These are phyloP conservation scores for Adansonia madagascariensis DNA, from an alignment of 441 rosid species.

Conservation along the genomic window DNA sequence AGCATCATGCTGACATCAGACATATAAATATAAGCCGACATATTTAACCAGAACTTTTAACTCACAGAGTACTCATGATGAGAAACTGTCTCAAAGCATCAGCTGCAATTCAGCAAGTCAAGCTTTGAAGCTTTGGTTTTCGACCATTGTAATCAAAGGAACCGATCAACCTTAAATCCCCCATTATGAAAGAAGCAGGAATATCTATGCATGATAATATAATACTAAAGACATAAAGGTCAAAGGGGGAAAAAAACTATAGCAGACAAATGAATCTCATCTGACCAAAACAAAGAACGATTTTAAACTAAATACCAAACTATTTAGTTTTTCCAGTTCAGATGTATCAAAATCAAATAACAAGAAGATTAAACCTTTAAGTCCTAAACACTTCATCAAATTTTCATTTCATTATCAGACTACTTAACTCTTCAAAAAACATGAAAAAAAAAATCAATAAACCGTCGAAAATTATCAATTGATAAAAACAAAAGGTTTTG, in stretches of 20 bases:
- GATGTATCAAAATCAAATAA: constrained; percentile 5
- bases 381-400: background rate
- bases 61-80: background rate
- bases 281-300: background rate
- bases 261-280: constrained; percentile 1
- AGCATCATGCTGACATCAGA: background rate
- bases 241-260: background rate
- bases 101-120: background rate
- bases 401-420: constrained; percentile 12
- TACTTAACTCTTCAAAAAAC: background rate
- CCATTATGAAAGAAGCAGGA: background rate
- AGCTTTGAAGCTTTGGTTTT: background rate
- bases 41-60: background rate
- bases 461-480: background rate
- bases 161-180: background rate
- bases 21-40: background rate
- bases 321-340: background rate
- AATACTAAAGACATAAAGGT: constrained; percentile 6
- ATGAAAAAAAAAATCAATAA: background rate
- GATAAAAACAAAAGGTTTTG: background rate
- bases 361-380: background rate
- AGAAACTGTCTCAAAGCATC: background rate
- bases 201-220: background rate
- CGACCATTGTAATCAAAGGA: background rate
- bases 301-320: background rate